phyloP scores from a whole-genome alignment of 169 alveolate genomes.

The Plasmodium gonderi region DNA sequence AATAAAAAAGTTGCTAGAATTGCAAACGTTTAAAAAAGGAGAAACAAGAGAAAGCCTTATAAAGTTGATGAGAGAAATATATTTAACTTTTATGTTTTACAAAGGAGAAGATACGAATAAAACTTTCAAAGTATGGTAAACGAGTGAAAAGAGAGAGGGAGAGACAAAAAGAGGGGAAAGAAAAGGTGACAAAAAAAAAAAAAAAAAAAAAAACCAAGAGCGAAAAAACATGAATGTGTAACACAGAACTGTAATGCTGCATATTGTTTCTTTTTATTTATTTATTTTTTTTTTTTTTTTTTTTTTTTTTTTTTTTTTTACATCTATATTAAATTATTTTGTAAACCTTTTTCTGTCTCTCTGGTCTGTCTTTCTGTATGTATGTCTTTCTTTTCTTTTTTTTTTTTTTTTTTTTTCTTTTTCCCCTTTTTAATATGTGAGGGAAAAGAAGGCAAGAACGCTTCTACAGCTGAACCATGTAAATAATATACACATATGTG shows the following conservation, averaged over 20 bases:
- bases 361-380: no score
- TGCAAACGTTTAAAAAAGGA: conserved; percentile 47
- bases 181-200: not conserved
- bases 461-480: no score
- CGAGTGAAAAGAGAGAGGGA: not conserved
- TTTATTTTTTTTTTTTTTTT: not conserved
- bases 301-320: not conserved
- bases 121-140: not conserved
- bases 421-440: no score
- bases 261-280: no score
- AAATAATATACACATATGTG: no score
- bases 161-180: not conserved
- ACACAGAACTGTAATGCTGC: not conserved
- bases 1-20: conserved; percentile 41
- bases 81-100: conserved; percentile 23
- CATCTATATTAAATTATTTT: not conserved
- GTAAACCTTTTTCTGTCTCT: no score
- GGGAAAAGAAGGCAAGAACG: no score
- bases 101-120: conserved; percentile 3
- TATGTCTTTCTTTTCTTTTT: no score
- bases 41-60: conserved; percentile 60
- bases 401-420: no score
- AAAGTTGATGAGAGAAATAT: conserved; percentile 28
- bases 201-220: not conserved
- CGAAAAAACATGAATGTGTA: not conserved